These are phyloP conservation scores for Gossypium herbaceum DNA, from an alignment of 345 rosid genomes.

Conservation along the genomic window DNA sequence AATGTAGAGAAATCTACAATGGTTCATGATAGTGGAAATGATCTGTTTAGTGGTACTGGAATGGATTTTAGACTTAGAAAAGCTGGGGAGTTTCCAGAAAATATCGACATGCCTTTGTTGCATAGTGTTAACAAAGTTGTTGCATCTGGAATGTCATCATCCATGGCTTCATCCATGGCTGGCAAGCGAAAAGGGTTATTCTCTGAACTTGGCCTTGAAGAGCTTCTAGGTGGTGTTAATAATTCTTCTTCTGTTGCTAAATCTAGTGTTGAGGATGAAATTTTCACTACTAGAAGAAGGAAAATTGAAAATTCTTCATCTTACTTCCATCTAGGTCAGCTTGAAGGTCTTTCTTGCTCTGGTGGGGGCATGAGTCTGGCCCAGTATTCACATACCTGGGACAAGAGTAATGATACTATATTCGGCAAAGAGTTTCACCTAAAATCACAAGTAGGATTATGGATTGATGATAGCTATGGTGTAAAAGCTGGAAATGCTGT, in stretches of 20 bases:
- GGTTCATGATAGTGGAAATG: constrained; percentile 34
- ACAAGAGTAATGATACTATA: constrained; percentile 21
- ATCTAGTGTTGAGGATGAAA: constrained; percentile 33
- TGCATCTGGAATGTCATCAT: constrained; percentile 27
- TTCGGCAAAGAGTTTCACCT: constrained; percentile 28
- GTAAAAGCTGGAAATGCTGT: constrained; percentile 40
- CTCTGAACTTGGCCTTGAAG: constrained; percentile 71
- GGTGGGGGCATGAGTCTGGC: constrained; percentile 24
- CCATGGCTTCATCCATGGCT: constrained; percentile 24
- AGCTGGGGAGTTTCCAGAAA: constrained; percentile 26
- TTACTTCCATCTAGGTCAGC: constrained; percentile 25
- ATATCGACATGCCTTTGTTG: constrained; percentile 22
- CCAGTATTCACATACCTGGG: constrained; percentile 24
- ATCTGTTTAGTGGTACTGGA: constrained; percentile 48
- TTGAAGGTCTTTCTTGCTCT: constrained; percentile 29
- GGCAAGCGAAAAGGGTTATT: constrained; percentile 55
- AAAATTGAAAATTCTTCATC: constrained; percentile 41
- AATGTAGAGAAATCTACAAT: constrained; percentile 23
- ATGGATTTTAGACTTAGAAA: constrained; percentile 22
- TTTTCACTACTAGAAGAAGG: constrained; percentile 42
- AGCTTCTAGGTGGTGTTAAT: constrained; percentile 44
- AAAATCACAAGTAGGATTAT: constrained; percentile 51
- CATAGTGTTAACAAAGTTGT: constrained; percentile 10
- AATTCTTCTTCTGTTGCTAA: constrained; percentile 31
- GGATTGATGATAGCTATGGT: constrained; percentile 81